These are phyloP conservation scores for Tremella mesenterica DNA, from an alignment of 768 basidiomycete genomes.

Conservation along the genomic window DNA sequence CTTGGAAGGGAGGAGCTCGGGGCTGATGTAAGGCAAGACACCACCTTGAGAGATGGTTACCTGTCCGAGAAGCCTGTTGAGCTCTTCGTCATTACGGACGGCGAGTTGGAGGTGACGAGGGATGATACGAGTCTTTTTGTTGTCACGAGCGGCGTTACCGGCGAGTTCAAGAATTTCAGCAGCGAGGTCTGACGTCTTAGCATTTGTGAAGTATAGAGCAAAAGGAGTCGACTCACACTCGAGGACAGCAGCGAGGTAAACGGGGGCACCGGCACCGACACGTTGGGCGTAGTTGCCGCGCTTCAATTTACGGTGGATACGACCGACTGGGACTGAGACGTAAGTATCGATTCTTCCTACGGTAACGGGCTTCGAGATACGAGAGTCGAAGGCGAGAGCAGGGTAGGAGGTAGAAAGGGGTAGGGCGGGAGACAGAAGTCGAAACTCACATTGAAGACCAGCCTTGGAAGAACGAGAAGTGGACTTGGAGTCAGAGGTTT, in stretches of 20 bases:
- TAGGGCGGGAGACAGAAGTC: conserved; percentile 48
- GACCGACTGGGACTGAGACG: conserved; percentile 71
- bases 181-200: conserved; percentile 56
- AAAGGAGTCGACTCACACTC: conserved; percentile 50
- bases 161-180: conserved; percentile 90
- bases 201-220: background rate
- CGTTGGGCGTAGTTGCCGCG: conserved; percentile 74
- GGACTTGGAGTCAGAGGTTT: conserved; percentile 52
- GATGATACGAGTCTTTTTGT: conserved; percentile 88
- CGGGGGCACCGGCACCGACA: conserved; percentile 82
- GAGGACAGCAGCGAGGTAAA: conserved; percentile 82
- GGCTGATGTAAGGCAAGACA: conserved; percentile 64
- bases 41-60: conserved; percentile 89
- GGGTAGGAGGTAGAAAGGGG: conserved; percentile 50
- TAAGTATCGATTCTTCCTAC: background rate
- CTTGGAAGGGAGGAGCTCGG: conserved; percentile 55
- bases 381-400: background rate
- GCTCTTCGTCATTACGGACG: conserved; percentile 78
- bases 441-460: conserved; percentile 43
- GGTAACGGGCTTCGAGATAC: background rate
- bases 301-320: conserved; percentile 82
- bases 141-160: conserved; percentile 65
- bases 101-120: conserved; percentile 87
- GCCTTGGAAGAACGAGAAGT: conserved; percentile 60
- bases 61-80: conserved; percentile 71